A percentile compares a stretch with the other conserved stretches of the same genome.
Evolutionary conservation across 1,284 basidiomycete species (phyloP).

Genomic region (Dichomitus squalens): DNA sequence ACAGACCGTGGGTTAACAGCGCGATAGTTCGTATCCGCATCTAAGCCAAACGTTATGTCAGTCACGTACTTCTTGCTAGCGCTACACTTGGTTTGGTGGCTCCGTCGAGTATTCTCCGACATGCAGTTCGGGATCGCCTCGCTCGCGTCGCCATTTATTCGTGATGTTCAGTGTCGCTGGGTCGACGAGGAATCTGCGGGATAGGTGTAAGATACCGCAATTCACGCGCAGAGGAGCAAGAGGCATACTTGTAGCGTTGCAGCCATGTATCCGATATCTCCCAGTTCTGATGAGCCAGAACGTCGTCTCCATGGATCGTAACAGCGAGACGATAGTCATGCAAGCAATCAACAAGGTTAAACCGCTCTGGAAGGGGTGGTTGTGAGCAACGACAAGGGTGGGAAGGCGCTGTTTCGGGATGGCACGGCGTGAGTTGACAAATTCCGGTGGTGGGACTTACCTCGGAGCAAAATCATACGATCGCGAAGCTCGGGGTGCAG

Average conservation of each 20-base stretch:
- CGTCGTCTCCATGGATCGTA: constrained; percentile 86
- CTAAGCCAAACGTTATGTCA: not conserved
- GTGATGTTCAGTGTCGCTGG: constrained; percentile 60
- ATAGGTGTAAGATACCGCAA: not conserved
- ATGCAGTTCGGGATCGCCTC: constrained; percentile 22
- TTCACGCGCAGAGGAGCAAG: constrained; percentile 1
- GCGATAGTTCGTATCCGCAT: not conserved
- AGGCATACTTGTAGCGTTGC: constrained; percentile 72
- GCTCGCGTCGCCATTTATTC: constrained; percentile 61
- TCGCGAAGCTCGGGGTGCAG: constrained; percentile 87
- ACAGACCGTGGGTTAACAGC: not conserved
- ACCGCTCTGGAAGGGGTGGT: constrained; percentile 55
- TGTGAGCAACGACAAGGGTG: constrained; percentile 2
- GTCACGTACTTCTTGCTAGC: constrained; percentile 3
- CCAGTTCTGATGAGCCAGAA: constrained; percentile 86
- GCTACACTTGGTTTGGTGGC: constrained; percentile 16
- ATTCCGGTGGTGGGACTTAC: constrained; percentile 42
- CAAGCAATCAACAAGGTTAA: constrained; percentile 76
- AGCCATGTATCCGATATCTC: constrained; percentile 86
- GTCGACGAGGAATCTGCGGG: constrained; percentile 71
- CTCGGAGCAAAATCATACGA: constrained; percentile 84
- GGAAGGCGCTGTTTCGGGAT: constrained; percentile 11
- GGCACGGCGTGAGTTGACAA: not conserved
- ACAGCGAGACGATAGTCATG: constrained; percentile 68
- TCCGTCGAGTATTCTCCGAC: constrained; percentile 20